Evolutionary conservation across 441 rosid species (phyloP).

Genomic region (Flueggea neowawraea): DNA sequence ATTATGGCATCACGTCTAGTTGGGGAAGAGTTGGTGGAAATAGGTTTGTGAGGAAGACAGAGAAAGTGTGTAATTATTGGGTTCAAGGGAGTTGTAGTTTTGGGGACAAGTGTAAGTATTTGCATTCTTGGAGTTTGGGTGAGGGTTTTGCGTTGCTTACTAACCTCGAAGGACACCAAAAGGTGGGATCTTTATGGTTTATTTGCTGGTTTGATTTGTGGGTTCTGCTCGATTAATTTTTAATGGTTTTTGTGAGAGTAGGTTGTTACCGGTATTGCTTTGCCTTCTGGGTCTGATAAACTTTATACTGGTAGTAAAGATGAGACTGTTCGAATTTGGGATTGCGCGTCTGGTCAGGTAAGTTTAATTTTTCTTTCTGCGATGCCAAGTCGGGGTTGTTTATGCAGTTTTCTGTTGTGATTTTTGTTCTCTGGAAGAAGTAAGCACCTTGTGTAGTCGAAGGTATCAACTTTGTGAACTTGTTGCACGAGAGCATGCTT

Average conservation of each 20-base stretch:
- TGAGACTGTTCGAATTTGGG: constrained; percentile 87
- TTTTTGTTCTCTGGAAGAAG: too few relatives aligned
- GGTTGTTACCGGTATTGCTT: constrained; percentile 85
- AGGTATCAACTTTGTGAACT: too few relatives aligned
- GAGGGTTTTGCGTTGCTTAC: constrained; percentile 66
- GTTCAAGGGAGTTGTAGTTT: constrained; percentile 74
- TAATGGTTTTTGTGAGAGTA: constrained; percentile 21
- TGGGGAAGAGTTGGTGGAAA: constrained; percentile 76
- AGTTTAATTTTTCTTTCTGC: background rate
- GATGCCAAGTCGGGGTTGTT: too few relatives aligned
- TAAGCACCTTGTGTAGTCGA: too few relatives aligned
- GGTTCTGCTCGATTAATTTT: background rate
- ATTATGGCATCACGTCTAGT: constrained; percentile 20
- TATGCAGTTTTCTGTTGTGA: too few relatives aligned
- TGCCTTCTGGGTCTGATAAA: constrained; percentile 86
- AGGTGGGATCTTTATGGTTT: constrained; percentile 31
- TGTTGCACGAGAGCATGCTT: too few relatives aligned
- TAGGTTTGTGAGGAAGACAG: constrained; percentile 51
- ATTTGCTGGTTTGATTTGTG: constrained; percentile 1
- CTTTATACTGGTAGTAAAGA: constrained; percentile 93
- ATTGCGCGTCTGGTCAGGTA: constrained; percentile 96
- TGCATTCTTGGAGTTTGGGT: constrained; percentile 92
- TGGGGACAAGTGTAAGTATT: constrained; percentile 75
- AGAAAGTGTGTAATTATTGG: constrained; percentile 86
- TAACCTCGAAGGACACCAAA: constrained; percentile 87